These are phyloP conservation scores for Pseudocercospora crystallina DNA, from an alignment of 2,329 filamentous ascomycete genomes.

Conservation along the genomic window DNA sequence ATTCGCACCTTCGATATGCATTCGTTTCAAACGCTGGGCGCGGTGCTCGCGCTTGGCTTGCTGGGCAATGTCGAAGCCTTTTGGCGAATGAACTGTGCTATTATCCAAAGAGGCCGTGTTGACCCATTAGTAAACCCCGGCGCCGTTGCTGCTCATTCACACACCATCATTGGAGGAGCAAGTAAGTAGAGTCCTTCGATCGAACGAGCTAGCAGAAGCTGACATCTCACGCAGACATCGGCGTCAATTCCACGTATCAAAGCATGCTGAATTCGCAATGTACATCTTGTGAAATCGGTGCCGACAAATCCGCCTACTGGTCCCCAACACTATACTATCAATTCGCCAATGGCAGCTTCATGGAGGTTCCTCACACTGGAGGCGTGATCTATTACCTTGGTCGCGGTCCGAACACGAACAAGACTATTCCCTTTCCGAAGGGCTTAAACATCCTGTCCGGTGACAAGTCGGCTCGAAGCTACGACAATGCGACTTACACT, in stretches of 20 bases:
- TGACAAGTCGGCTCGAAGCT: slow-evolving; percentile 56
- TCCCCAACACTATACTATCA: slow-evolving; percentile 38
- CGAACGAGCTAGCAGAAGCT: background rate
- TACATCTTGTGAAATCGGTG: slow-evolving; percentile 35
- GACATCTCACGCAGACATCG: slow-evolving; percentile 50
- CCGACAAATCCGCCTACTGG: slow-evolving; percentile 41
- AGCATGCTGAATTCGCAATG: slow-evolving; percentile 60
- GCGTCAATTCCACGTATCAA: slow-evolving; percentile 60
- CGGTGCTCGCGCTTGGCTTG: slow-evolving; percentile 15
- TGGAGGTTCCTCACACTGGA: slow-evolving; percentile 59
- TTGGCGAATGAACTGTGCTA: slow-evolving; percentile 38
- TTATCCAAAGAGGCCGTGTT: slow-evolving; percentile 37
- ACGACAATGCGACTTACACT: slow-evolving; percentile 38
- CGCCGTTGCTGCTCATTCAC: slow-evolving; percentile 33
- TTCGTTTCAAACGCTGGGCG: background rate
- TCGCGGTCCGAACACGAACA: slow-evolving; percentile 49
- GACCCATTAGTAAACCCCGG: slow-evolving; percentile 38
- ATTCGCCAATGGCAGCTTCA: slow-evolving; percentile 36
- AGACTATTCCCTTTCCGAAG: slow-evolving; percentile 65
- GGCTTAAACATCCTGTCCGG: slow-evolving; percentile 72
- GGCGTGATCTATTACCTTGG: slow-evolving; percentile 72
- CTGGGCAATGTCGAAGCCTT: slow-evolving; percentile 32
- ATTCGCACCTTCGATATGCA: slow-evolving; percentile 13
- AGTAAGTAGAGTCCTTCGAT: slow-evolving; percentile 24
- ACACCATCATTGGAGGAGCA: slow-evolving; percentile 36